Percentiles rank a stretch among this genome's conserved stretches.
Evolutionary conservation across 805 yeast species (phyloP).

Genomic region (Wickerhamiella azyma): DNA sequence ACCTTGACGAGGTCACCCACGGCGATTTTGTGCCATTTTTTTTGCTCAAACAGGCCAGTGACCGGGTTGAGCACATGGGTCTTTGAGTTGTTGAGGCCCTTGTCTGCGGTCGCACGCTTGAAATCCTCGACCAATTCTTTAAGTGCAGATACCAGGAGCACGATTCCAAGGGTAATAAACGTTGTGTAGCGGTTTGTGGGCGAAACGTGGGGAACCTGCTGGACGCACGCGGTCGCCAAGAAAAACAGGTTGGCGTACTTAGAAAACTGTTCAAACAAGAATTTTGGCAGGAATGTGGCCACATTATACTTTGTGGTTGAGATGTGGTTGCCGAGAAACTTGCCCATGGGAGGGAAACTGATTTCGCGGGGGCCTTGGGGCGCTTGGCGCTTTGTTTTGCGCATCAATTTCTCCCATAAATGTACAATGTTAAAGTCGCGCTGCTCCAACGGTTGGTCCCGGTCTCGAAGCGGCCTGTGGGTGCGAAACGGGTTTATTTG

Average conservation of each 20-base stretch:
- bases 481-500: constrained; percentile 4
- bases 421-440: constrained; percentile 26
- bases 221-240: constrained; percentile 80
- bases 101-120: constrained; percentile 78
- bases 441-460: background rate
- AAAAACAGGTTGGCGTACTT: constrained; percentile 94
- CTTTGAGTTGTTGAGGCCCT: constrained; percentile 69
- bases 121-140: constrained; percentile 86
- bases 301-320: constrained; percentile 90
- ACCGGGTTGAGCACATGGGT: constrained; percentile 46
- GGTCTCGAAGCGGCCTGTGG: constrained; percentile 1
- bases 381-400: background rate
- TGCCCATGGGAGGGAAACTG: constrained; percentile 28
- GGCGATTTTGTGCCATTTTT: constrained; percentile 71
- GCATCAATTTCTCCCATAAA: constrained; percentile 20
- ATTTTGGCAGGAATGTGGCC: constrained; percentile 89
- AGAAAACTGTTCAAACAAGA: constrained; percentile 89
- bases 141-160: constrained; percentile 76
- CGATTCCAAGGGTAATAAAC: constrained; percentile 76
- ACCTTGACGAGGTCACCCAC: constrained; percentile 89
- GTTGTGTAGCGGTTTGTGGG: constrained; percentile 96
- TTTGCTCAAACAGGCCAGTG: constrained; percentile 48
- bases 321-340: constrained; percentile 70
- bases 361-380: constrained; percentile 48
- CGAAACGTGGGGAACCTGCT: constrained; percentile 92